A percentile compares a stretch with the other conserved stretches of the same genome.
phyloP scores from a whole-genome alignment of 2,329 filamentous ascomycete species.

The Fonsecaea nubica region DNA sequence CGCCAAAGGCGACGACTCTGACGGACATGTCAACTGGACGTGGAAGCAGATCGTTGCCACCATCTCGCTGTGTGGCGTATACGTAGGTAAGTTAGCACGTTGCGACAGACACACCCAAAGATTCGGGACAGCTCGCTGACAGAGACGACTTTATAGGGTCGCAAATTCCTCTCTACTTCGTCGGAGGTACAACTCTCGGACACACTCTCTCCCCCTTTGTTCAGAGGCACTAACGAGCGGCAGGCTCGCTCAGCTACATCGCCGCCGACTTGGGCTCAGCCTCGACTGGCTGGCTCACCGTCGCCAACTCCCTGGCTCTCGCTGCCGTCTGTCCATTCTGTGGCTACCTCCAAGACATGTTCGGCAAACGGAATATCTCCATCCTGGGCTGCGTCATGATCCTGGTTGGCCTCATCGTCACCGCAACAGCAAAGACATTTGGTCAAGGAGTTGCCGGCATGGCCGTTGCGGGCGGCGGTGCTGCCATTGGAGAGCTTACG shows the following conservation, averaged over 20 bases:
- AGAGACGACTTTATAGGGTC: conserved; percentile 62
- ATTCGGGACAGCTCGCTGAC: conserved; percentile 45
- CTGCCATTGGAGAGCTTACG: conserved; percentile 34
- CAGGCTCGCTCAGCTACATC: conserved; percentile 31
- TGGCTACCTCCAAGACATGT: conserved; percentile 36
- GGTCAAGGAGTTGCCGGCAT: conserved; percentile 31
- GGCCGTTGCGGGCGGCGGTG: conserved; percentile 30
- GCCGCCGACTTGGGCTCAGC: conserved; percentile 26
- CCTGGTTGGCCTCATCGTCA: conserved; percentile 28
- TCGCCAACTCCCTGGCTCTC: conserved; percentile 32
- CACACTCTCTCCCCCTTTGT: conserved; percentile 61
- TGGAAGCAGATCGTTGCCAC: conserved; percentile 28
- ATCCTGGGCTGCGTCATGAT: conserved; percentile 28
- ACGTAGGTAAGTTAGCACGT: conserved; percentile 18
- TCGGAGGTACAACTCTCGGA: conserved; percentile 48
- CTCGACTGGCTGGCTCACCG: conserved; percentile 30
- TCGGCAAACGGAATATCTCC: conserved; percentile 32
- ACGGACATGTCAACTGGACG: conserved; percentile 28
- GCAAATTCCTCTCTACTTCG: conserved; percentile 36
- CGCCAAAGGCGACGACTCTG: conserved; percentile 25
- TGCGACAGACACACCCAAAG: too few species aligned
- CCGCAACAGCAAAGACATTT: conserved; percentile 34
- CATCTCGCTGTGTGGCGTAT: conserved; percentile 25
- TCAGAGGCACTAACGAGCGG: conserved; percentile 39
- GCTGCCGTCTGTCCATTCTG: conserved; percentile 33